phyloP scores from a whole-genome alignment of 495 filamentous ascomycete species.

The Penicillium daleae region DNA sequence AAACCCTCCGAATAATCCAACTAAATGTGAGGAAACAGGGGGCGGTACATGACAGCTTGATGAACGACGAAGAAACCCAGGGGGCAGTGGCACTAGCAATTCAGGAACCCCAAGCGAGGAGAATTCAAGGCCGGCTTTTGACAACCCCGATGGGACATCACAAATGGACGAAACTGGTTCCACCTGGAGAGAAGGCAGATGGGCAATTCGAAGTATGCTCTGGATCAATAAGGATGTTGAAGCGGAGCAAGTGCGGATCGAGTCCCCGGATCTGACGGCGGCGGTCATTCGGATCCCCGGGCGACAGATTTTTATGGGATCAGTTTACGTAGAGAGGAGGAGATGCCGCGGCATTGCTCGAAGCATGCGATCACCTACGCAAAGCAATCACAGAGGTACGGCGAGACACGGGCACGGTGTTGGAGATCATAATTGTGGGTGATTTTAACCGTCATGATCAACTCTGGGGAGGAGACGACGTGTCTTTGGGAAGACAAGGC shows the following conservation, averaged over 20 bases:
- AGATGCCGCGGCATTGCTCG: constrained; percentile 11
- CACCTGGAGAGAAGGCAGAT: constrained; percentile 17
- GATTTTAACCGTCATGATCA: constrained; percentile 31
- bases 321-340: constrained; percentile 32
- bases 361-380: constrained; percentile 17
- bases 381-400: constrained; percentile 19
- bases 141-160: constrained; percentile 33
- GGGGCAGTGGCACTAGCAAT: constrained; percentile 29
- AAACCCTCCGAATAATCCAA: constrained; percentile 32
- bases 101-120: constrained; percentile 31
- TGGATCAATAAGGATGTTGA: constrained; percentile 36
- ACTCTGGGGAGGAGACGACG: constrained; percentile 42
- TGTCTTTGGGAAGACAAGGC: constrained; percentile 33
- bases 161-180: constrained; percentile 38
- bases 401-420: constrained; percentile 18
- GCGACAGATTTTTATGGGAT: constrained; percentile 27
- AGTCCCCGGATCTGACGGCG: constrained; percentile 35
- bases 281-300: constrained; percentile 17
- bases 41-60: constrained; percentile 31
- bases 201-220: constrained; percentile 37
- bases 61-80: constrained; percentile 31
- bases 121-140: constrained; percentile 23
- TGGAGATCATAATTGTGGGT: constrained; percentile 26
- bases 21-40: constrained; percentile 38
- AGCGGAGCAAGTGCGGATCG: constrained; percentile 31